Percentiles rank a stretch among this genome's conserved stretches.
These are phyloP conservation scores for Puccinia polysora DNA, from an alignment of 1,284 basidiomycete genomes.

Conservation along the genomic window DNA sequence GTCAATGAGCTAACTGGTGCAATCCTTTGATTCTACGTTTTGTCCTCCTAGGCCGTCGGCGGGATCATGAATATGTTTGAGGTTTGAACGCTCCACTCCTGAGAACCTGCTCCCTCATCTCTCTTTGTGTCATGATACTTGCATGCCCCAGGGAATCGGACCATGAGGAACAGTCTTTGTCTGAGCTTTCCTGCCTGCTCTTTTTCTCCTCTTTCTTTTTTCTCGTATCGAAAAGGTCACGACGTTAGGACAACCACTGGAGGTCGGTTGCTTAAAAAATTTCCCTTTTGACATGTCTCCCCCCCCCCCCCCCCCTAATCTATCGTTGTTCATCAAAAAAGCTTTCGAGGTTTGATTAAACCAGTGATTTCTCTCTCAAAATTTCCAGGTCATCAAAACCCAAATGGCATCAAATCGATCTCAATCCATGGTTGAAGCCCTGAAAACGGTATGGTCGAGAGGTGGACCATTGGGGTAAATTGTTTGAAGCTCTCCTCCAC, in stretches of 20 bases:
- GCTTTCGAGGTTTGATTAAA: neutral
- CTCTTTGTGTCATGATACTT: too few relatives aligned
- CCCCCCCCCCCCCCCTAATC: too few relatives aligned
- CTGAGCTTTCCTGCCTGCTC: too few relatives aligned
- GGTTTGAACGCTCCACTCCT: too few relatives aligned
- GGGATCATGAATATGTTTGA: constrained; percentile 68
- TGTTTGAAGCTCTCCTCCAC: neutral
- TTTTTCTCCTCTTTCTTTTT: too few relatives aligned
- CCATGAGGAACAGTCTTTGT: too few relatives aligned
- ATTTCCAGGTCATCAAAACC: constrained; percentile 72
- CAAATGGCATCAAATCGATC: constrained; percentile 93
- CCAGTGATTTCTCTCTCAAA: neutral
- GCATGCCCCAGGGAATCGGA: too few relatives aligned
- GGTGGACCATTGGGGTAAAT: constrained; percentile 73
- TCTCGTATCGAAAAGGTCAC: constrained; percentile 61
- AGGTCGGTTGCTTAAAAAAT: constrained; percentile 57
- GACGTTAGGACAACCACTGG: constrained; percentile 93
- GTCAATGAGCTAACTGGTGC: neutral
- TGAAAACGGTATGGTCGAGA: constrained; percentile 80
- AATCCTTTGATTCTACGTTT: neutral
- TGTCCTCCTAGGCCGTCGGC: constrained; percentile 55
- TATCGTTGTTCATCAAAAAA: neutral
- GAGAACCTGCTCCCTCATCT: too few relatives aligned
- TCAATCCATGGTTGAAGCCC: constrained; percentile 82
- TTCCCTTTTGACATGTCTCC: too few relatives aligned